A percentile compares a stretch with the other conserved stretches of the same genome.
These are phyloP conservation scores for Porcisia hertigi DNA, from an alignment of 208 protist genomes.

Conservation along the genomic window DNA sequence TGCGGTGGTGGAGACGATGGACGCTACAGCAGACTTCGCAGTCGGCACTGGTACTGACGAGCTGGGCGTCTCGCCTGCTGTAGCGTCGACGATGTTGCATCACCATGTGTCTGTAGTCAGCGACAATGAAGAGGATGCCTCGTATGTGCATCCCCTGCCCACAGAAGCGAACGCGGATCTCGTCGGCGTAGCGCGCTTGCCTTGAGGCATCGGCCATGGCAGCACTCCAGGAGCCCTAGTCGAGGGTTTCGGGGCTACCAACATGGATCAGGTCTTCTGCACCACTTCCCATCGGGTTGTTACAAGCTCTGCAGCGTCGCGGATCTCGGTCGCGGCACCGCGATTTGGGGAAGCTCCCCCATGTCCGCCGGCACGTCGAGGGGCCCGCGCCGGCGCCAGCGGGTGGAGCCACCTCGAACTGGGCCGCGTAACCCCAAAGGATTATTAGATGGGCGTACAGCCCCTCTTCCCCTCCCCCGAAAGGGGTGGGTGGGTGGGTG, in stretches of 20 bases:
- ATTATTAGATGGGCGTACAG: neutral
- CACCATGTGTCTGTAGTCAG: neutral
- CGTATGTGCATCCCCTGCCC: constrained; percentile 41
- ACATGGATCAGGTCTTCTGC: constrained; percentile 32
- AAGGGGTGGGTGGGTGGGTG: too few species aligned
- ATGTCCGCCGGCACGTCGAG: neutral
- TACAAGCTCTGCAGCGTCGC: neutral
- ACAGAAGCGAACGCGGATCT: constrained; percentile 29
- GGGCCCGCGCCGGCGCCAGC: neutral
- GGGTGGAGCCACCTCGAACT: neutral
- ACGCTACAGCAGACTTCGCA: constrained; percentile 1
- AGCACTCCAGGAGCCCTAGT: constrained; percentile 24
- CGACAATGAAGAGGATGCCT: constrained; percentile 32
- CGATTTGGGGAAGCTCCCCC: neutral
- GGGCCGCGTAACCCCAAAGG: neutral
- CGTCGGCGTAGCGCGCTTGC: constrained; percentile 15
- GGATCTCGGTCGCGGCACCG: constrained; percentile 3
- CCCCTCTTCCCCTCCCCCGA: too few species aligned
- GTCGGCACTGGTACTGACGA: neutral
- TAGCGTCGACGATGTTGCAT: neutral
- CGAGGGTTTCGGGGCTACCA: constrained; percentile 32
- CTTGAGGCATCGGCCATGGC: constrained; percentile 9
- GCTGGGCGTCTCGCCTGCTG: neutral
- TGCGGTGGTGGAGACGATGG: constrained; percentile 30
- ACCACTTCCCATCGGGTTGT: constrained; percentile 21